These are phyloP conservation scores for Oryza meyeriana DNA, from an alignment of 176 grass and related monocot species.

Conservation along the genomic window DNA sequence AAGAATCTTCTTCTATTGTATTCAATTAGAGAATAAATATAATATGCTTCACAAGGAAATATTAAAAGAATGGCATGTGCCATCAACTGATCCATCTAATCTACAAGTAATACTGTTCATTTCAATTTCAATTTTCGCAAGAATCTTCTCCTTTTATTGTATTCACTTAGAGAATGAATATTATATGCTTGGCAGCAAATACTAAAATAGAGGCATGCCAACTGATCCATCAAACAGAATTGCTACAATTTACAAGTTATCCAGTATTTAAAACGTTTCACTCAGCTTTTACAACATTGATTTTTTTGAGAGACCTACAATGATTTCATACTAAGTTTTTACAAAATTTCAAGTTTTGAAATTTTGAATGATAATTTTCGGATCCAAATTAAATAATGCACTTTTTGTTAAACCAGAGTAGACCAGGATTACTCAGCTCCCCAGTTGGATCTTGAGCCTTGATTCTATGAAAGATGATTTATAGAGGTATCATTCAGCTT, in stretches of 20 bases:
- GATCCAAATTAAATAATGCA: background rate
- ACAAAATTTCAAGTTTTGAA: background rate
- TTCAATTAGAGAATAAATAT: background rate
- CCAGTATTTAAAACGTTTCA: background rate
- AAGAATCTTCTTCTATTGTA: background rate
- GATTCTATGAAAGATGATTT: background rate
- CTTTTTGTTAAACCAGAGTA: background rate
- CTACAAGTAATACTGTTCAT: background rate
- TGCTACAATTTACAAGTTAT: background rate
- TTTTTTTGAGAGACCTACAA: background rate
- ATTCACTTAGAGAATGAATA: background rate
- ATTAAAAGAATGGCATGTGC: background rate
- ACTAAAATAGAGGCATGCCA: background rate
- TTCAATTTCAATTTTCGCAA: background rate
- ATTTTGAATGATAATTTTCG: background rate
- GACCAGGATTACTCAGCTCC: background rate
- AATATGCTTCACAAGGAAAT: too few relatives aligned
- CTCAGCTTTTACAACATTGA: background rate
- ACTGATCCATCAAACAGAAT: background rate
- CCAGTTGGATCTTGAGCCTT: background rate
- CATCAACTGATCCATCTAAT: background rate
- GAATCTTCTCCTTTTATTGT: background rate
- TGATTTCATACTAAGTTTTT: background rate
- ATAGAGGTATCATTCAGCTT: background rate
- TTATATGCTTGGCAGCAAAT: background rate